These are phyloP conservation scores for Papilionanthe hybrid DNA, from an alignment of 116 monocot species.

Conservation along the genomic window DNA sequence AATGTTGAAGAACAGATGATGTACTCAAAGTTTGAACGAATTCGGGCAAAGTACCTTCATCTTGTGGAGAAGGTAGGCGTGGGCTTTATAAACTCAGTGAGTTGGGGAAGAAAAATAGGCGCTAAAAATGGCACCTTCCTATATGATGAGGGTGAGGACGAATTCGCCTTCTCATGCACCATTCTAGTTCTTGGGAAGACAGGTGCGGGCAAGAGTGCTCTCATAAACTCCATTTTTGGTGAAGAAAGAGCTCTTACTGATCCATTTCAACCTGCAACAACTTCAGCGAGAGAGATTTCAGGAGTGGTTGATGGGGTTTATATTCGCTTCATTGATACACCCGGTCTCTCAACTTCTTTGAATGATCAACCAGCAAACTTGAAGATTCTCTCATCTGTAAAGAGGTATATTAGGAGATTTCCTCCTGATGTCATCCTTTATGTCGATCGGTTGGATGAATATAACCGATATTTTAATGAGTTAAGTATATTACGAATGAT, in stretches of 20 bases:
- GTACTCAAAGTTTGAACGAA: conserved; percentile 33
- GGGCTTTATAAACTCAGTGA: too few species aligned
- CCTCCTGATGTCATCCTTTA: conserved; percentile 47
- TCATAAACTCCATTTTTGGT: conserved; percentile 44
- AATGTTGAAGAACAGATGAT: too few species aligned
- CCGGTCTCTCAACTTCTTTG: conserved; percentile 30
- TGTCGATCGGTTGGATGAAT: conserved; percentile 34
- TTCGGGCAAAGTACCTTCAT: conserved; percentile 35
- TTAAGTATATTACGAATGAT: conserved; percentile 31
- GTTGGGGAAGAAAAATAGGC: too few species aligned
- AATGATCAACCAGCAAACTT: conserved; percentile 35
- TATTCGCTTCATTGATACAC: conserved; percentile 36
- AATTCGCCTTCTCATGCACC: conserved; percentile 37
- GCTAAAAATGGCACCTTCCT: neutral
- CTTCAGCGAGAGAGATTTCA: conserved; percentile 27
- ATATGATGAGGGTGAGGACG: conserved; percentile 18
- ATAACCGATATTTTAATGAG: conserved; percentile 33
- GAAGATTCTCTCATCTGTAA: conserved; percentile 26
- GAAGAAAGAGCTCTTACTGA: conserved; percentile 30
- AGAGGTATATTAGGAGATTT: conserved; percentile 30
- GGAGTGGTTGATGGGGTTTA: conserved; percentile 41
- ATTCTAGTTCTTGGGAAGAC: conserved; percentile 44
- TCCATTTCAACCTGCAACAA: conserved; percentile 31
- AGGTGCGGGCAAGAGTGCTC: conserved; percentile 41
- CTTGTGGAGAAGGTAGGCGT: conserved; percentile 28